Base-by-base conservation (phyloP, 2,329 filamentous ascomycete genomes). In the Penicillium sp. region DNA sequence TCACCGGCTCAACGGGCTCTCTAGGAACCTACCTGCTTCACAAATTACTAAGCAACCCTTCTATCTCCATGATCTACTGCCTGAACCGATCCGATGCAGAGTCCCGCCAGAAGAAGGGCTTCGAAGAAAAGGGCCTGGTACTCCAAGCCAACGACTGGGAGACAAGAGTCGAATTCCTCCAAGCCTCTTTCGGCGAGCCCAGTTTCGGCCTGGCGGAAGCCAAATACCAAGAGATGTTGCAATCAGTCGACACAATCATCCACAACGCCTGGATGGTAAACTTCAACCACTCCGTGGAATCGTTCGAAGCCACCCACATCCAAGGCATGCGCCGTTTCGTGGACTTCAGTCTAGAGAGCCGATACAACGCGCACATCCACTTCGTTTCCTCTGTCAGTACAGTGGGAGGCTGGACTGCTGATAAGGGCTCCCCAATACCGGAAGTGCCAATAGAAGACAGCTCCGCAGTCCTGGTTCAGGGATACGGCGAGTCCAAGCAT, bases 241-340 rank as follows among this genome's bases (percentile, higher is more conserved):
- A 36, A 1, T 35, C 35, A 0, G 59, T 59, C 0, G 50, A 61
- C 30, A 47, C 51, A 0, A 48, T 67, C 13, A 46, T 60, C 3
- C 65, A 68, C 45, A 65, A 63, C 40, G 57, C 60, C 2, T 68
- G 65, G 65, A 55, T 51, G 11, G 59, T 68, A 2, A 47, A 48
- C 20, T 51, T 45, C 35, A 49, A 49, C 18, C 41, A 42, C 9
- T 11, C 11, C 6, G 39, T 45, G 2, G 41, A 42, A 13, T 31
- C 44, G 1, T 50, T 47, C 26, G 44, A 47, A 22, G 15, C 36
- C 2, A 31, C 44, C 4, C 44, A 47, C 15, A 39, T 47, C 3
- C 23, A 32, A 6, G 41, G 39, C 10, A 31, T 43, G 4, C 45
- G 34, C n/a, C 47, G 41, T 10, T 34, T 62, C 0, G 35, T 61